Percentiles rank a stretch among this genome's conserved stretches.
These are phyloP conservation scores for Podila horticola DNA, from an alignment of 192 early-diverging fungal genomes.

Conservation along the genomic window DNA sequence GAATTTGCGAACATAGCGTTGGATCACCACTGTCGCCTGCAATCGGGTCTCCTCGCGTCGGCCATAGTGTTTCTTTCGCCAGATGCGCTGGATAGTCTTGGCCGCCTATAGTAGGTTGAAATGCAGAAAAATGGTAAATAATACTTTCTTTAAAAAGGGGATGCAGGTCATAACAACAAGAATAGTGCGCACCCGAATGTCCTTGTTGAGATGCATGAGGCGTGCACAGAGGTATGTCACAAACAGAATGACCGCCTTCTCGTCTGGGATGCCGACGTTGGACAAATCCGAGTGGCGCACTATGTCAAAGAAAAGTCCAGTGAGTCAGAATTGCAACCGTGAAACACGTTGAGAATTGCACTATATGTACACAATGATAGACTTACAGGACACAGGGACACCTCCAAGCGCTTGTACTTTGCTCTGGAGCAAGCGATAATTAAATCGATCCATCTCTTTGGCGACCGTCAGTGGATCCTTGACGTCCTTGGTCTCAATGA, in stretches of 20 bases:
- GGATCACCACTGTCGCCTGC: conserved; percentile 31
- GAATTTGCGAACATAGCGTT: conserved; percentile 33
- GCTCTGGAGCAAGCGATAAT: conserved; percentile 44
- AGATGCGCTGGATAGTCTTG: conserved; percentile 48
- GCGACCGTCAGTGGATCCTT: conserved; percentile 44
- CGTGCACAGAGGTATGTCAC: conserved; percentile 54
- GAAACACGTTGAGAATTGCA: not conserved
- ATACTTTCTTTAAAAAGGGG: not conserved
- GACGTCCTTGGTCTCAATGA: conserved; percentile 36
- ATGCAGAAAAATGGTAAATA: not conserved
- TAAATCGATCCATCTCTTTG: conserved; percentile 51
- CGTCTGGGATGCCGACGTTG: conserved; percentile 49
- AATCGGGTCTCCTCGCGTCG: conserved; percentile 31
- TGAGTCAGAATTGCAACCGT: not conserved
- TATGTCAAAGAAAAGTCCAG: not conserved
- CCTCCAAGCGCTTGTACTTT: conserved; percentile 54
- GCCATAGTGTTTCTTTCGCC: conserved; percentile 52
- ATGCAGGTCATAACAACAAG: not conserved
- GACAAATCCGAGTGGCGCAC: conserved; percentile 52
- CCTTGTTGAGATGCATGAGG: conserved; percentile 52
- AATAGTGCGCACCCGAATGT: conserved; percentile 30
- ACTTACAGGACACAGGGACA: conserved; percentile 51
- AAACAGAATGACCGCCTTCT: conserved; percentile 52
- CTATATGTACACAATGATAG: too few species aligned
- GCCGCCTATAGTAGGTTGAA: conserved; percentile 29